Evolutionary conservation across 2,329 filamentous ascomycete species (phyloP).

Genomic region (Aspergillus sergii): DNA sequence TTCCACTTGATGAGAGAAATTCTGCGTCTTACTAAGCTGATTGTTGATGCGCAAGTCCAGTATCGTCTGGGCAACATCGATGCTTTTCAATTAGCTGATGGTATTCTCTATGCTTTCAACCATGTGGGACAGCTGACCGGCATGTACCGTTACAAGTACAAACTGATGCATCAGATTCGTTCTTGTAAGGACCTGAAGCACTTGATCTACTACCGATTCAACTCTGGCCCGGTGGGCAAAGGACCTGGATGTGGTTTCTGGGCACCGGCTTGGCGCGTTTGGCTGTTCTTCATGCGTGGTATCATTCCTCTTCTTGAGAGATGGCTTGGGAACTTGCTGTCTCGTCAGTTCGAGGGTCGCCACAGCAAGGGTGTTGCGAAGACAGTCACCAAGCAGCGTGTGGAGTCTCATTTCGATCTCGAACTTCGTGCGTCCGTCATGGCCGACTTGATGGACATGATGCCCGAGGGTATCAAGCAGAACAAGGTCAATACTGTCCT

Average conservation of each 20-base stretch:
- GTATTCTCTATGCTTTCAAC: slow-evolving; percentile 99
- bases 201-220: slow-evolving; percentile 98
- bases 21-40: slow-evolving; percentile 89
- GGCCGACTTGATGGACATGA: slow-evolving; percentile 99
- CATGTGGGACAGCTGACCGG: slow-evolving; percentile 97
- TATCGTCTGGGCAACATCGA: slow-evolving; percentile 98
- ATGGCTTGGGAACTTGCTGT: slow-evolving; percentile 95
- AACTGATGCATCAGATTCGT: slow-evolving; percentile 99
- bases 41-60: slow-evolving; percentile 97
- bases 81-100: slow-evolving; percentile 96
- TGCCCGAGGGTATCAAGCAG: slow-evolving; percentile 99
- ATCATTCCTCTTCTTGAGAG: slow-evolving; percentile 95
- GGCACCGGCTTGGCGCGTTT: slow-evolving; percentile 97
- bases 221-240: slow-evolving; percentile 93
- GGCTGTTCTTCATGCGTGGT: slow-evolving; percentile 98
- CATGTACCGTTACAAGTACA: slow-evolving; percentile 99
- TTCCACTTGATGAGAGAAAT: slow-evolving; percentile 99
- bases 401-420: slow-evolving; percentile 97
- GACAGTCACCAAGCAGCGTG: slow-evolving; percentile 98
- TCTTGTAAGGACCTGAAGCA: slow-evolving; percentile 99
- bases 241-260: slow-evolving; percentile 98
- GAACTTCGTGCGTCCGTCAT: slow-evolving; percentile 97
- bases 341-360: slow-evolving; percentile 95
- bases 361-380: slow-evolving; percentile 99
- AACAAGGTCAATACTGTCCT: slow-evolving; percentile 98